A percentile compares a stretch with the other conserved stretches of the same genome.
phyloP scores from a whole-genome alignment of 495 filamentous ascomycete species.

The Tuber melanosporum region DNA sequence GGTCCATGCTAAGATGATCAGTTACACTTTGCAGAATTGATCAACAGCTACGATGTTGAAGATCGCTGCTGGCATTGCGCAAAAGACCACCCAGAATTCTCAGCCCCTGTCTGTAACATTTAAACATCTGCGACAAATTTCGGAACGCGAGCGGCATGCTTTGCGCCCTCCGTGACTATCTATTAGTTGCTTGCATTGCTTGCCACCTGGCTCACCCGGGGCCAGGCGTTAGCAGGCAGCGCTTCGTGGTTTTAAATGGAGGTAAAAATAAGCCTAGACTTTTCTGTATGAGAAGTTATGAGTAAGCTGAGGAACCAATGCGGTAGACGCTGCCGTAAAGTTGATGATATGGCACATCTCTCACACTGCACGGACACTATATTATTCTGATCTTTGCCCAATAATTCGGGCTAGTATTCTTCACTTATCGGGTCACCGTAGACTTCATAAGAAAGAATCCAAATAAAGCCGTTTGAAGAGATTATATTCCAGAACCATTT shows the following conservation, averaged over 20 bases:
- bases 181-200: no score
- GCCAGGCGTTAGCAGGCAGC: neutral
- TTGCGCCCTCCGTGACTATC: no score
- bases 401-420: neutral
- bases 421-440: neutral
- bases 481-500: slow-evolving; percentile 1
- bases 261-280: neutral
- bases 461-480: neutral
- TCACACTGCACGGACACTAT: neutral
- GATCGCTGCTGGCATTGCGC: no score
- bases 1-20: no score
- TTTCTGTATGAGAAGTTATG: neutral
- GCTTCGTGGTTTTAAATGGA: neutral
- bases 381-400: neutral
- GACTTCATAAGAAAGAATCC: neutral
- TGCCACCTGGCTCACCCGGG: no score
- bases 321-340: neutral
- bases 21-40: no score
- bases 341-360: neutral
- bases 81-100: no score
- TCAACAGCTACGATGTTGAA: no score
- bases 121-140: no score
- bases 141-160: no score
- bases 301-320: neutral
- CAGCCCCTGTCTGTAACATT: no score